Evolutionary conservation across 805 yeast genomes (phyloP).

Genomic region (Kazachstania viticola): DNA sequence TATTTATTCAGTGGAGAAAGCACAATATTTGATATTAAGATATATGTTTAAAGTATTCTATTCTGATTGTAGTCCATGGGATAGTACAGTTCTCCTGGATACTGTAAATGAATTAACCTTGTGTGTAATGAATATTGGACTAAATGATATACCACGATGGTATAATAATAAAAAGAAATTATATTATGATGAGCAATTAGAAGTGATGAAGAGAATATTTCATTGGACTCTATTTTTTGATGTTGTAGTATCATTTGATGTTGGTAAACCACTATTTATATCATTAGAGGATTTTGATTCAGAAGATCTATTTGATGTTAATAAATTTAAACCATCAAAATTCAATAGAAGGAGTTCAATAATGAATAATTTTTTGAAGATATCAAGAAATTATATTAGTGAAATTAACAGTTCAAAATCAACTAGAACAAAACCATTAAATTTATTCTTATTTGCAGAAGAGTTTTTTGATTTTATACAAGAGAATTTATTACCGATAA

Average conservation of each 20-base stretch:
- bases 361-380: background rate
- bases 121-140: conserved; percentile 15
- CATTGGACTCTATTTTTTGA: conserved; percentile 16
- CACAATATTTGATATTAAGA: conserved; percentile 19
- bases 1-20: conserved; percentile 16
- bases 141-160: conserved; percentile 13
- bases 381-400: background rate
- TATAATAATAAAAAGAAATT: conserved; percentile 7
- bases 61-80: conserved; percentile 11
- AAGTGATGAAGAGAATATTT: conserved; percentile 3
- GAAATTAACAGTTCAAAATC: background rate
- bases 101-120: conserved; percentile 12
- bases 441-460: too few relatives aligned
- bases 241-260: conserved; percentile 17
- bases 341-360: background rate
- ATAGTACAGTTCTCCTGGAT: conserved; percentile 12
- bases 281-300: background rate
- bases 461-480: too few relatives aligned
- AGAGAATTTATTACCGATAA: background rate
- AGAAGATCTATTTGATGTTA: conserved; percentile 8
- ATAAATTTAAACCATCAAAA: background rate
- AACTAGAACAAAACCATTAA: background rate
- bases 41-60: conserved; percentile 9
- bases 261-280: conserved; percentile 19
- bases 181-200: background rate